Percentiles rank a stretch among this genome's conserved stretches.
Conservation (phyloP, 192 early-diverging fungal species). For the Ambispora gerdemannii region DNA sequence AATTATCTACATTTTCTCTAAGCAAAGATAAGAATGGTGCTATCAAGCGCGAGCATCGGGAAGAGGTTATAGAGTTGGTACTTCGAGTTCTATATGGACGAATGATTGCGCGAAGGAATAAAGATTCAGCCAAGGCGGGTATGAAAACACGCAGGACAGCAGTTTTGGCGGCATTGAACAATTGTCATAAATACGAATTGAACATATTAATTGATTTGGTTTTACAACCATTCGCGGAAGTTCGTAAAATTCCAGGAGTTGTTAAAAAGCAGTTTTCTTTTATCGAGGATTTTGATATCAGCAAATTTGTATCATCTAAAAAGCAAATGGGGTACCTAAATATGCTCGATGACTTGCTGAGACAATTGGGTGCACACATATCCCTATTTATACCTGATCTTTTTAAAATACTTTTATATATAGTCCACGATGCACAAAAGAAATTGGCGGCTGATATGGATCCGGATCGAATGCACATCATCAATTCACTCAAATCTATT, state of each 20-base stretch:
- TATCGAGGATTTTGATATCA: constrained; percentile 35
- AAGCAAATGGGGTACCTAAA: constrained; percentile 81
- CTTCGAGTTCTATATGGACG: constrained; percentile 90
- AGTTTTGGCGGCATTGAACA: constrained; percentile 79
- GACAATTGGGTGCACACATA: constrained; percentile 74
- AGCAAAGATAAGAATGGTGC: constrained; percentile 52
- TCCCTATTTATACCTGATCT: constrained; percentile 69
- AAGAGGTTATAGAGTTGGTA: constrained; percentile 69
- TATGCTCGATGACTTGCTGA: constrained; percentile 75
- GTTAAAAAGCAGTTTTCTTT: constrained; percentile 43
- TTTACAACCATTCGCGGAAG: constrained; percentile 68
- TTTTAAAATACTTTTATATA: constrained; percentile 70
- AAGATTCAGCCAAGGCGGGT: constrained; percentile 65
- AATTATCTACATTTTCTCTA: constrained; percentile 73
- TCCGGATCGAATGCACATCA: background rate
- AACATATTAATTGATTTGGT: constrained; percentile 75
- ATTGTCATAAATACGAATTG: constrained; percentile 62
- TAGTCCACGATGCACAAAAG: constrained; percentile 64
- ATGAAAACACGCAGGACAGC: constrained; percentile 73
- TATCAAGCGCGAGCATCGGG: constrained; percentile 65
- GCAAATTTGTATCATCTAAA: constrained; percentile 42
- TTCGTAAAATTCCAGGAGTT: constrained; percentile 43
- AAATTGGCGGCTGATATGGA: constrained; percentile 40
- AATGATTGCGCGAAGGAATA: constrained; percentile 75
- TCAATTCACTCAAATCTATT: constrained; percentile 53